These are phyloP conservation scores for Solanum lycopersicoides DNA, from an alignment of 257 asterid genomes.

Conservation along the genomic window DNA sequence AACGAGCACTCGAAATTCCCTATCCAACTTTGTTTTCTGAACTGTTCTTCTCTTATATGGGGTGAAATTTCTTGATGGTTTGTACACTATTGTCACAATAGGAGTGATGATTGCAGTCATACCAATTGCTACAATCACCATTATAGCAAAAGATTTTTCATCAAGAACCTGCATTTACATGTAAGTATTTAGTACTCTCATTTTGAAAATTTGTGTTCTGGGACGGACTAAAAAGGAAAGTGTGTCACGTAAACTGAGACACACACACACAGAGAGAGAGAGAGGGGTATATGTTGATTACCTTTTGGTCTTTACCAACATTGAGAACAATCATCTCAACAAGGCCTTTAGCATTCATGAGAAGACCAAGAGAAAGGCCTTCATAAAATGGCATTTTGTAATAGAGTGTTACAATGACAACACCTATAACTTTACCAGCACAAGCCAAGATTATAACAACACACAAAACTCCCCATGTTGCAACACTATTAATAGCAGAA, in stretches of 20 bases:
- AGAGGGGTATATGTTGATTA: neutral
- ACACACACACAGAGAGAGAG: neutral
- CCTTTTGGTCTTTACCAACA: constrained; percentile 95
- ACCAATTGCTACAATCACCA: constrained; percentile 67
- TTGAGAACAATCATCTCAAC: constrained; percentile 93
- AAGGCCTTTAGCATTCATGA: constrained; percentile 94
- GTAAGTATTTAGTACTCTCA: neutral
- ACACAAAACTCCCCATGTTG: constrained; percentile 52
- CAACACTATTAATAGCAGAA: constrained; percentile 26
- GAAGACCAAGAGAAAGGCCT: constrained; percentile 82
- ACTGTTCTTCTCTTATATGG: constrained; percentile 68
- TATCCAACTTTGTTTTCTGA: constrained; percentile 46
- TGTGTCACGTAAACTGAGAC: neutral
- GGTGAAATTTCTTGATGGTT: constrained; percentile 44
- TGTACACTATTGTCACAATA: constrained; percentile 47
- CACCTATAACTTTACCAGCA: constrained; percentile 74
- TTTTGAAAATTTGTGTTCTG: neutral
- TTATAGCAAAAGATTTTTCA: constrained; percentile 61
- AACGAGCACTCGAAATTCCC: constrained; percentile 52
- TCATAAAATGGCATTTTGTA: constrained; percentile 71
- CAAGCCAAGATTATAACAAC: constrained; percentile 62
- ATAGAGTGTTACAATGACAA: constrained; percentile 58
- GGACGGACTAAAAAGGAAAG: neutral
- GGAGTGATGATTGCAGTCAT: constrained; percentile 79
- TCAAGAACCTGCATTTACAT: constrained; percentile 49